phyloP scores from a whole-genome alignment of 1,284 basidiomycete species.

The Sporisorium exsertum region DNA sequence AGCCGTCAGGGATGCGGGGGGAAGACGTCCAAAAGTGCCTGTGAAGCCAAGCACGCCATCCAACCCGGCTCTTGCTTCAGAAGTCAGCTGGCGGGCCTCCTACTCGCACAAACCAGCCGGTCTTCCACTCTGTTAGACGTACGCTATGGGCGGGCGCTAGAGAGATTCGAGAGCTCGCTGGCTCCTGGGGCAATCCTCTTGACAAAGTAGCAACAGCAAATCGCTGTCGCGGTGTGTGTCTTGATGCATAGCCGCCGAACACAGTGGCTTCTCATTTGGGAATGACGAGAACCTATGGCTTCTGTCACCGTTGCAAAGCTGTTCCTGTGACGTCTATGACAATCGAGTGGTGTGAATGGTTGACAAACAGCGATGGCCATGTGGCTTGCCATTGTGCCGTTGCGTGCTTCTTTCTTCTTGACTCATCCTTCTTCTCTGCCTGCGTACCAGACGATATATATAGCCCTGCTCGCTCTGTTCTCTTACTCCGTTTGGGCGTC shows the following conservation, averaged over 20 bases:
- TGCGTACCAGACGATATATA: not conserved
- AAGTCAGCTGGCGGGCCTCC: not conserved
- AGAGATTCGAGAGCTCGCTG: not conserved
- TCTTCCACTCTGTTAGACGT: not conserved
- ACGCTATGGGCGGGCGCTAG: not conserved
- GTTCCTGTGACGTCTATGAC: slow-evolving; percentile 4
- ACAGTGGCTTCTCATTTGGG: not conserved
- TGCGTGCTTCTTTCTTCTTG: slow-evolving; percentile 4
- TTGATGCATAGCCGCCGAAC: slow-evolving; percentile 6
- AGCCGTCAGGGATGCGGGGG: slow-evolving; percentile 4
- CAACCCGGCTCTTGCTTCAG: slow-evolving; percentile 13
- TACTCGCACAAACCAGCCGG: slow-evolving; percentile 4
- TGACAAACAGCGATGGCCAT: not conserved
- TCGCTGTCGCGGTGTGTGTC: not conserved
- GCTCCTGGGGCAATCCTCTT: slow-evolving; percentile 3
- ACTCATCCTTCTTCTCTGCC: not conserved
- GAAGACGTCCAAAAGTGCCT: slow-evolving; percentile 34
- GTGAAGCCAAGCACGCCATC: slow-evolving; percentile 29
- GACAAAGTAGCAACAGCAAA: not conserved
- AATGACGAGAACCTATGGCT: not conserved
- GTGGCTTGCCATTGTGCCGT: not conserved
- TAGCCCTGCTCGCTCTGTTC: not conserved
- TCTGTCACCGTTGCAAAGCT: not conserved
- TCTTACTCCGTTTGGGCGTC: too few species aligned
- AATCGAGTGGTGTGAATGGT: slow-evolving; percentile 4